Conservation (phyloP, 2,329 filamentous ascomycete species). For the Fusarium poae region DNA sequence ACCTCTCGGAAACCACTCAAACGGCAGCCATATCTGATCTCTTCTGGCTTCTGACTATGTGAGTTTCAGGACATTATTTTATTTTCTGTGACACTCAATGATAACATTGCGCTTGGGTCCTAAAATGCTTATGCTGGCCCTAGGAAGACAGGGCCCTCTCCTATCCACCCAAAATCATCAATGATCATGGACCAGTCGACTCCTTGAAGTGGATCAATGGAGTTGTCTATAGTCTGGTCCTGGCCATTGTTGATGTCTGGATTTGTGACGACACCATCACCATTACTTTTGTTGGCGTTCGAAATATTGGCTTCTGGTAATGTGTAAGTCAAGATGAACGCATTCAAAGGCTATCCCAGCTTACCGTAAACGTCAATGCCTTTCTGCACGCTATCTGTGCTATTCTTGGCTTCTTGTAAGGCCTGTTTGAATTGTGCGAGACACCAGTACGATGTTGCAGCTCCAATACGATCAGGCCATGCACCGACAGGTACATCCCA, state of each 20-base stretch:
- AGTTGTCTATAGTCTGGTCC: constrained; percentile 38
- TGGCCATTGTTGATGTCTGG: constrained; percentile 23
- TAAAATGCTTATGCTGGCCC: constrained; percentile 44
- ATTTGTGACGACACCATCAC: background rate
- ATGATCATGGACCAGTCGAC: constrained; percentile 65
- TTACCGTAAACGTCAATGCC: constrained; percentile 51
- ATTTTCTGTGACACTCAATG: background rate
- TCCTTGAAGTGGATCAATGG: constrained; percentile 57
- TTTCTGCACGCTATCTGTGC: constrained; percentile 50
- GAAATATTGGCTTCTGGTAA: constrained; percentile 12
- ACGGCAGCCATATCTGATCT: background rate
- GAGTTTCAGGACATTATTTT: background rate
- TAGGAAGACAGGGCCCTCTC: constrained; percentile 50
- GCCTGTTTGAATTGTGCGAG: constrained; percentile 61
- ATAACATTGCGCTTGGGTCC: no score
- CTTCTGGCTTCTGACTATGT: background rate
- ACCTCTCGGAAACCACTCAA: background rate
- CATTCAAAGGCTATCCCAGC: constrained; percentile 13
- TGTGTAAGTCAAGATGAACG: background rate
- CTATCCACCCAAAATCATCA: constrained; percentile 63
- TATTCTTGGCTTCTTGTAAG: constrained; percentile 56
- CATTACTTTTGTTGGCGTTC: background rate
- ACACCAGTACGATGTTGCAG: constrained; percentile 65
- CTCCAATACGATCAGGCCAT: constrained; percentile 61
- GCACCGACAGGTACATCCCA: constrained; percentile 58